phyloP scores from a whole-genome alignment of 2,329 filamentous ascomycete species.

The Tolypocladium tropicale region DNA sequence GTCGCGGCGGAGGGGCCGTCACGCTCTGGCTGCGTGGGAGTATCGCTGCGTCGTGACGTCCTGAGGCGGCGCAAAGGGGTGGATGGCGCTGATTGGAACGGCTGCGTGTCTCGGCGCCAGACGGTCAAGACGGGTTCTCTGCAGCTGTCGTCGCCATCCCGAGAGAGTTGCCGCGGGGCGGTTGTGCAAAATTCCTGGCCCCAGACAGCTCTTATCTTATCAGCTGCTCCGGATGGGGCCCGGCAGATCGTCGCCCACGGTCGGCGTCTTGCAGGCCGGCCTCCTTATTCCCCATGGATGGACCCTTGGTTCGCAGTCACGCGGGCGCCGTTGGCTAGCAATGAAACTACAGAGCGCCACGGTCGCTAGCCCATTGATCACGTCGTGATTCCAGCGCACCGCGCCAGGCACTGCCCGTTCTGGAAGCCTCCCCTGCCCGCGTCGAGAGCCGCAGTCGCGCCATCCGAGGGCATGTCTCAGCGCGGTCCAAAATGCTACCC shows the following conservation, averaged over 20 bases:
- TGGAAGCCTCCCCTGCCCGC: neutral
- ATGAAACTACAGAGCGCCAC: neutral
- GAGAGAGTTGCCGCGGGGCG: neutral
- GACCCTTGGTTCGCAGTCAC: too few relatives aligned
- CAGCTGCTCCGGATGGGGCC: neutral
- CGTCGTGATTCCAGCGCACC: neutral
- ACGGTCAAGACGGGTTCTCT: neutral
- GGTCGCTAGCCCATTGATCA: neutral
- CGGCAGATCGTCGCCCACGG: neutral
- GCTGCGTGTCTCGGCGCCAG: neutral
- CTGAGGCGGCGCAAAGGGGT: neutral
- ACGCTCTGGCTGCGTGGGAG: neutral
- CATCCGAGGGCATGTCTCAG: neutral
- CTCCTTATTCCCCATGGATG: too few relatives aligned
- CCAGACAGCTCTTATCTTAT: conserved; percentile 15
- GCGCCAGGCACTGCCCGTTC: neutral
- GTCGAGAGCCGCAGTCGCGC: neutral
- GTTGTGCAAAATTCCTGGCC: neutral
- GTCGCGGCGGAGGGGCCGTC: neutral
- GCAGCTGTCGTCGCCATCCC: neutral
- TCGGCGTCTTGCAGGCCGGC: neutral
- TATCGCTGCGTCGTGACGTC: neutral
- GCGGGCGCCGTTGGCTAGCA: neutral
- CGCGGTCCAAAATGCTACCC: neutral
- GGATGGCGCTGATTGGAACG: neutral